Conservation (phyloP, 768 basidiomycete genomes). For the Pulveroboletus ravenelii region DNA sequence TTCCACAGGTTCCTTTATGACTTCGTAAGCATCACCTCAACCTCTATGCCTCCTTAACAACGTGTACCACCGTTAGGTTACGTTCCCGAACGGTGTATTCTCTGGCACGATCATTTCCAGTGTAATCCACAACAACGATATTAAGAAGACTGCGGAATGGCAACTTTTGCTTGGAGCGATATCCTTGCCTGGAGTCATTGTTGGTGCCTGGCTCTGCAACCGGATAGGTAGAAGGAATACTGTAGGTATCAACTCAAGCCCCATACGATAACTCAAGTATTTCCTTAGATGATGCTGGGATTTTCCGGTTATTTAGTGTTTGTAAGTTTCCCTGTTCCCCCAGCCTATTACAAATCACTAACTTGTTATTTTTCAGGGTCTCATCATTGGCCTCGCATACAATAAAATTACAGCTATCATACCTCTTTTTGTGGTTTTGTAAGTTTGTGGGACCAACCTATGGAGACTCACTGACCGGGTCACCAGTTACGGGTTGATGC, state of each 20-base stretch:
- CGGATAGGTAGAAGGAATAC: slow-evolving; percentile 56
- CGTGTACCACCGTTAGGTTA: slow-evolving; percentile 38
- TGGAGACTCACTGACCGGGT: slow-evolving; percentile 1
- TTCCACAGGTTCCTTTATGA: slow-evolving; percentile 61
- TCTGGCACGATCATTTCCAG: slow-evolving; percentile 63
- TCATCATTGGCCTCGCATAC: slow-evolving; percentile 57
- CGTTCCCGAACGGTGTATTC: slow-evolving; percentile 71
- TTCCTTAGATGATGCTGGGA: slow-evolving; percentile 55
- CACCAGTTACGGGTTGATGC: slow-evolving; percentile 64
- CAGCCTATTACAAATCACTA: not conserved
- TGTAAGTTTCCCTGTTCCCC: slow-evolving; percentile 28
- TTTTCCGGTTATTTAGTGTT: slow-evolving; percentile 67
- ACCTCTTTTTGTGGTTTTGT: slow-evolving; percentile 68
- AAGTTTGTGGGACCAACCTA: slow-evolving; percentile 17
- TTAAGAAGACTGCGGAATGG: slow-evolving; percentile 63
- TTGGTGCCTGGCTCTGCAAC: slow-evolving; percentile 47
- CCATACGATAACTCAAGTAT: slow-evolving; percentile 2
- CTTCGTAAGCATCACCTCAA: slow-evolving; percentile 37
- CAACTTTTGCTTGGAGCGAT: slow-evolving; percentile 61
- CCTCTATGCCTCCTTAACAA: not conserved
- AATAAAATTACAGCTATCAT: slow-evolving; percentile 57
- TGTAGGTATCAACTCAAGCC: slow-evolving; percentile 28
- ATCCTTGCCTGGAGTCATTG: slow-evolving; percentile 58
- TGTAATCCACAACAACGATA: slow-evolving; percentile 51
- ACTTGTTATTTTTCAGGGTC: slow-evolving; percentile 28